phyloP scores from a whole-genome alignment of 768 basidiomycete genomes.

The Lanmaoa rubissima region DNA sequence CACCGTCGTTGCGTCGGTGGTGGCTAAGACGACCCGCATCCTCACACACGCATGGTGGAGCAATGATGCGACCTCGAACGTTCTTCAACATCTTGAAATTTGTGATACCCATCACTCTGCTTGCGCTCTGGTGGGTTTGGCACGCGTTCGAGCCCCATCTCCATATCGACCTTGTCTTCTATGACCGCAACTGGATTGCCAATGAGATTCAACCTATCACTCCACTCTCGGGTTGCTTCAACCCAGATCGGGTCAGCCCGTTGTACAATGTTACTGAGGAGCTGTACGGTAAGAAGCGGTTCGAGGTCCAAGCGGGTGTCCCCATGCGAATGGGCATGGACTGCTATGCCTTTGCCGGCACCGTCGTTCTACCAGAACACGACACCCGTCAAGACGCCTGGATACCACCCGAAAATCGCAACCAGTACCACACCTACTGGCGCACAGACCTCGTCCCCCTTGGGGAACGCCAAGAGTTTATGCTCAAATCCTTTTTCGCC shows the following conservation, averaged over 20 bases:
- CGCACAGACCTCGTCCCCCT: slow-evolving; percentile 80
- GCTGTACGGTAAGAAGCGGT: slow-evolving; percentile 59
- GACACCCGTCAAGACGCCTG: slow-evolving; percentile 3
- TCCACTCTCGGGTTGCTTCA: slow-evolving; percentile 75
- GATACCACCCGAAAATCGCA: slow-evolving; percentile 43
- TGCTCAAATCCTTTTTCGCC: slow-evolving; percentile 91
- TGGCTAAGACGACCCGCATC: slow-evolving; percentile 3
- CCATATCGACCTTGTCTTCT: slow-evolving; percentile 83
- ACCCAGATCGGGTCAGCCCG: slow-evolving; percentile 54
- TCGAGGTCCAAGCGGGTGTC: slow-evolving; percentile 79
- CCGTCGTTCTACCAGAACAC: slow-evolving; percentile 44
- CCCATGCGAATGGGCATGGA: slow-evolving; percentile 78
- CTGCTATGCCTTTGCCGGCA: slow-evolving; percentile 91
- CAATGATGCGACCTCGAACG: slow-evolving; percentile 31
- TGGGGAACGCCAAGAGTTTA: slow-evolving; percentile 78
- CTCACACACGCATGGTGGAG: not conserved
- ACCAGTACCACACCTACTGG: slow-evolving; percentile 93
- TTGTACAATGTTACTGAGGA: slow-evolving; percentile 66
- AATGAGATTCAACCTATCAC: slow-evolving; percentile 64
- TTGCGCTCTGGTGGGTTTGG: slow-evolving; percentile 37
- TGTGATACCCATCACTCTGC: slow-evolving; percentile 34
- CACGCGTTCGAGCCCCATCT: slow-evolving; percentile 62
- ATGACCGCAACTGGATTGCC: slow-evolving; percentile 70
- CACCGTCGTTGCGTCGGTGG: slow-evolving; percentile 3
- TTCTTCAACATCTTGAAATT: slow-evolving; percentile 42